Conservation (phyloP, 441 rosid species). For the Manihot esculenta region DNA sequence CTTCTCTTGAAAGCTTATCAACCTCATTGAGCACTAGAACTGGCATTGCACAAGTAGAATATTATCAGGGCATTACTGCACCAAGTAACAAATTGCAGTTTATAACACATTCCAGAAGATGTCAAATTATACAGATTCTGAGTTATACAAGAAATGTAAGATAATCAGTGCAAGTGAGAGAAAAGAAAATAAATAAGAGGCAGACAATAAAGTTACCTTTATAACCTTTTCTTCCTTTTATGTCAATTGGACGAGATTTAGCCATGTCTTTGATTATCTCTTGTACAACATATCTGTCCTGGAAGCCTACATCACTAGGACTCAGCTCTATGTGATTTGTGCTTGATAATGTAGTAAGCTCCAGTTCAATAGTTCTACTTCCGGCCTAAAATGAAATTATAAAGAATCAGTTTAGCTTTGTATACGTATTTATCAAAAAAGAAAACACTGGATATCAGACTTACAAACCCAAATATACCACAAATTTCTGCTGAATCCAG, state of each 20-base stretch:
- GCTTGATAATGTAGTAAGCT: slow-evolving; percentile 84
- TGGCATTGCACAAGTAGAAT: slow-evolving; percentile 29
- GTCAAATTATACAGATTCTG: not conserved
- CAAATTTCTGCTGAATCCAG: not conserved
- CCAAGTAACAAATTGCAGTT: not conserved
- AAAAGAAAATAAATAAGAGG: not conserved
- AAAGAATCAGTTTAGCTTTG: not conserved
- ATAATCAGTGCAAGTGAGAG: not conserved
- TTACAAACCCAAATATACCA: not conserved
- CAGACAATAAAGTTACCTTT: slow-evolving; percentile 48
- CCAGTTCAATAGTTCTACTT: slow-evolving; percentile 79
- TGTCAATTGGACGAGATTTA: slow-evolving; percentile 83
- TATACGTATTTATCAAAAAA: too few relatives aligned
- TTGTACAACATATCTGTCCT: slow-evolving; percentile 89
- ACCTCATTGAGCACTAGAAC: slow-evolving; percentile 95
- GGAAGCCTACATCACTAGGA: slow-evolving; percentile 96
- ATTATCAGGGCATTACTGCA: slow-evolving; percentile 9
- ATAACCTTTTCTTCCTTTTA: slow-evolving; percentile 74
- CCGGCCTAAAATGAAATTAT: slow-evolving; percentile 58
- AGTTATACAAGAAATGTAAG: not conserved
- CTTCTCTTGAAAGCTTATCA: slow-evolving; percentile 97
- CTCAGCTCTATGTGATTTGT: slow-evolving; percentile 84
- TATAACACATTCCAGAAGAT: not conserved
- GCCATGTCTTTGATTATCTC: slow-evolving; percentile 97
- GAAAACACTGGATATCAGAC: too few relatives aligned